These are phyloP conservation scores for Paraglomus brasilianum DNA, from an alignment of 192 early-diverging fungal genomes.

Conservation along the genomic window DNA sequence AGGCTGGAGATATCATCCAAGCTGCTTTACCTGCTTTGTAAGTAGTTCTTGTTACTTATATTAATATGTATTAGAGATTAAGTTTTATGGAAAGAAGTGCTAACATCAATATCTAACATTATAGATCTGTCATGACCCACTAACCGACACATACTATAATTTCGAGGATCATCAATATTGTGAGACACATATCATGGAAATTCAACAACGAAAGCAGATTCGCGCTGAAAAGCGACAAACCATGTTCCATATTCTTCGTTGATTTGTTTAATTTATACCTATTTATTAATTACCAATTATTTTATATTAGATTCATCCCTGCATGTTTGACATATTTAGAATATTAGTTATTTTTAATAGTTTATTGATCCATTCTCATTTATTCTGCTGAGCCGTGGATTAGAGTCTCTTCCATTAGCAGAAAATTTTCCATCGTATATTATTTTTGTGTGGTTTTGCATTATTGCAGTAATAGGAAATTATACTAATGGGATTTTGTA, in stretches of 20 bases:
- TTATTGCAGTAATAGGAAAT: too few species aligned
- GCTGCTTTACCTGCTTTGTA: slow-evolving; percentile 76
- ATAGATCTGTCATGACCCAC: slow-evolving; percentile 51
- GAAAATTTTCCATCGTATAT: too few species aligned
- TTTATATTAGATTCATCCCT: too few species aligned
- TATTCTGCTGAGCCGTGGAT: too few species aligned
- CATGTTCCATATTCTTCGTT: slow-evolving; percentile 37
- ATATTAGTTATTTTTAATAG: too few species aligned
- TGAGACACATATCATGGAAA: slow-evolving; percentile 65
- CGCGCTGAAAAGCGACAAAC: slow-evolving; percentile 61
- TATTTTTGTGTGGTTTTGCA: too few species aligned
- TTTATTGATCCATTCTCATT: too few species aligned
- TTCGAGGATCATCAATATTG: slow-evolving; percentile 68
- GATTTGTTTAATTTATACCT: too few species aligned
- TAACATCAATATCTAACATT: neutral
- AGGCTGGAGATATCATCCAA: slow-evolving; percentile 81
- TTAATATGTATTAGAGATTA: neutral
- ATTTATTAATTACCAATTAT: too few species aligned
- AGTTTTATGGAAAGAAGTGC: neutral
- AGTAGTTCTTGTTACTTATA: slow-evolving; percentile 19
- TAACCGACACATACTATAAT: slow-evolving; percentile 72
- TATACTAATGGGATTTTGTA: too few species aligned
- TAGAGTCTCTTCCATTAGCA: too few species aligned
- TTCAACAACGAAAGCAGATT: slow-evolving; percentile 59
- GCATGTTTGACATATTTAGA: too few species aligned